Evolutionary conservation across 441 rosid genomes (phyloP).

Genomic region (Gossypium davidsonii): DNA sequence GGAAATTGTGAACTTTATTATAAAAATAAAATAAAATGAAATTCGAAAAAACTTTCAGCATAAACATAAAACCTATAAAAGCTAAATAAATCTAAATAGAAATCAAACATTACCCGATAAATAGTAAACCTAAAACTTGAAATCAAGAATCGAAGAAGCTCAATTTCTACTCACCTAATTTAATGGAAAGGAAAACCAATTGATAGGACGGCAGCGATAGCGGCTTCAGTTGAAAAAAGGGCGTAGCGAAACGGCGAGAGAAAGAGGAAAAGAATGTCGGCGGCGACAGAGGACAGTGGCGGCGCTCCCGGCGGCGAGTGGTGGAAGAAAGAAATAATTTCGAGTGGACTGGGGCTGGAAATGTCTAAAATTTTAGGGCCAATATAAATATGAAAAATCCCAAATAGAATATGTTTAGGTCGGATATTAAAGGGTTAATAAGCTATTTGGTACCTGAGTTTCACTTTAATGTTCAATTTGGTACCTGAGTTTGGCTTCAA

Average conservation of each 20-base stretch:
- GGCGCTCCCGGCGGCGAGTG: no score
- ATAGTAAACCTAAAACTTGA: neutral
- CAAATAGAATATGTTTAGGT: no score
- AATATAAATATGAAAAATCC: no score
- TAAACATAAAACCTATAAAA: neutral
- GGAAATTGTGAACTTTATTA: neutral
- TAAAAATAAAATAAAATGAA: neutral
- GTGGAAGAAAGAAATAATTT: no score
- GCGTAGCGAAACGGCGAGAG: neutral
- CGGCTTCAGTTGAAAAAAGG: neutral
- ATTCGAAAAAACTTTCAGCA: neutral
- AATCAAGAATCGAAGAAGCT: neutral
- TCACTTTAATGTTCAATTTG: no score
- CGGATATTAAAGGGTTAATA: no score
- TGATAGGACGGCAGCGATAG: neutral
- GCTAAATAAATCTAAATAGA: neutral
- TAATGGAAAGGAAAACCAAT: neutral
- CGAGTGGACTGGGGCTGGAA: no score
- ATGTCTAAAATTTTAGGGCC: no score
- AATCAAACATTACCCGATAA: neutral
- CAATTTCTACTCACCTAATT: neutral
- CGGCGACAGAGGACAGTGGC: neutral
- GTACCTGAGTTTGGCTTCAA: no score
- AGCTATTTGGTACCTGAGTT: no score
- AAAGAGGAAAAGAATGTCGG: constrained; percentile 30